Evolutionary conservation across 192 early-diverging fungal genomes (phyloP), one percentile per base, ranked within the genome.

Genomic region (Linnemannia elongata): DNA sequence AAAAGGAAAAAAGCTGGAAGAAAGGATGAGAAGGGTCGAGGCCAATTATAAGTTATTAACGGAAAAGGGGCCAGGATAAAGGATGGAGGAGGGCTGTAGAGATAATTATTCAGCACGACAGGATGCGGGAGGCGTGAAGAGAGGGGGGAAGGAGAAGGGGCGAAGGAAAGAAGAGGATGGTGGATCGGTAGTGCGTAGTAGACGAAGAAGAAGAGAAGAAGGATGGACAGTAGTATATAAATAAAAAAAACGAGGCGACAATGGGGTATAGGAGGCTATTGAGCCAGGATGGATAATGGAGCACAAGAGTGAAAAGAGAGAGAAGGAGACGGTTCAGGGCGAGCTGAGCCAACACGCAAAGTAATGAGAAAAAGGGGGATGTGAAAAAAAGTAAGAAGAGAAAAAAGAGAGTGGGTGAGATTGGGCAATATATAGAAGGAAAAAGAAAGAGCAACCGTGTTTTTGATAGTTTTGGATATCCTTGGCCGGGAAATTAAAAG

Each of bases 251-350:
- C 55, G 44, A 73, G 33, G 39, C 18, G 52, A 52, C 44, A 27
- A 72, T 70, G 44, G 78, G 66, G 9, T 79, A 12, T 79, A 41
- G 60, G 75, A 54, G 54, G 39, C 69, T 39, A 6, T 71, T n/a
- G 38, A 22, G 39, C 24, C 42, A 4, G 35, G 49, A 45, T 45
- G 66, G n/a, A 13, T 45, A 54, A 71, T 18, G 69, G 69, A 36
- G 47, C 41, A 45, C 4, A 63, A 70, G 30, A 79, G 13, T 12
- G 24, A 45, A 18, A 44, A 47, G 18, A 68, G 15, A 20, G 27
- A 45, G 7, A 18, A 44, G 41, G 42, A 35, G 63, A 69, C 55
- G 30, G 68, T 41, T 66, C 38, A 44, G 60, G 55, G 57, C 55
- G 27, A 39, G 45, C 22, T 77, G 36, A 66, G 60, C 39, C 60